Evolutionary conservation across 1,284 basidiomycete species (phyloP).

Genomic region (Microbotryomycetes sp.): DNA sequence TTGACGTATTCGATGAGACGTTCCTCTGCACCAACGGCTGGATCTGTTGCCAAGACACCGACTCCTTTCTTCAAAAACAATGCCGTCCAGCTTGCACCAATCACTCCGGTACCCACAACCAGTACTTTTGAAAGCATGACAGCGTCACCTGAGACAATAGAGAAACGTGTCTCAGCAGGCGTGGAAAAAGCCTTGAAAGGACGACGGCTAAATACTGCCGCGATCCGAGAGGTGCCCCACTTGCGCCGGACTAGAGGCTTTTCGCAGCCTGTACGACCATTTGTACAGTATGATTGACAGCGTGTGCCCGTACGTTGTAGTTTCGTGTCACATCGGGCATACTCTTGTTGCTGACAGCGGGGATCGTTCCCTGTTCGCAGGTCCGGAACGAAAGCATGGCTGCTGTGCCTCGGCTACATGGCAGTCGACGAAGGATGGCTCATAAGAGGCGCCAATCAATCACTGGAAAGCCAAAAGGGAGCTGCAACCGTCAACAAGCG

Average conservation of each 20-base stretch:
- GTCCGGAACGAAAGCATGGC: conserved; percentile 35
- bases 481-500: neutral
- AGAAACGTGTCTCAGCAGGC: no score
- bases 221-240: neutral
- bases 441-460: conserved; percentile 35
- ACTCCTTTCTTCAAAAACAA: conserved; percentile 9
- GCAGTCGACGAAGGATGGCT: conserved; percentile 37
- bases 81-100: conserved; percentile 7
- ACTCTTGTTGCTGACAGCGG: no score
- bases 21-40: conserved; percentile 4
- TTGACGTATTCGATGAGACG: neutral
- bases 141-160: no score
- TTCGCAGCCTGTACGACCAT: no score
- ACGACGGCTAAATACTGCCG: no score
- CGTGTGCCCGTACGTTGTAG: neutral
- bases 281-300: no score
- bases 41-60: conserved; percentile 10
- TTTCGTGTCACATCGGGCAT: neutral
- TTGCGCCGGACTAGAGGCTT: no score
- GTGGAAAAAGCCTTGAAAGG: no score
- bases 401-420: conserved; percentile 37
- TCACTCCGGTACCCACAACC: conserved; percentile 7
- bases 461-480: conserved; percentile 1
- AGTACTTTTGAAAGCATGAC: conserved; percentile 2
- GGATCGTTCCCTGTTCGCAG: neutral